A percentile compares a stretch with the other conserved stretches of the same genome.
Evolutionary conservation across 1,284 basidiomycete genomes (phyloP).

Genomic region (Thelephora terrestris): DNA sequence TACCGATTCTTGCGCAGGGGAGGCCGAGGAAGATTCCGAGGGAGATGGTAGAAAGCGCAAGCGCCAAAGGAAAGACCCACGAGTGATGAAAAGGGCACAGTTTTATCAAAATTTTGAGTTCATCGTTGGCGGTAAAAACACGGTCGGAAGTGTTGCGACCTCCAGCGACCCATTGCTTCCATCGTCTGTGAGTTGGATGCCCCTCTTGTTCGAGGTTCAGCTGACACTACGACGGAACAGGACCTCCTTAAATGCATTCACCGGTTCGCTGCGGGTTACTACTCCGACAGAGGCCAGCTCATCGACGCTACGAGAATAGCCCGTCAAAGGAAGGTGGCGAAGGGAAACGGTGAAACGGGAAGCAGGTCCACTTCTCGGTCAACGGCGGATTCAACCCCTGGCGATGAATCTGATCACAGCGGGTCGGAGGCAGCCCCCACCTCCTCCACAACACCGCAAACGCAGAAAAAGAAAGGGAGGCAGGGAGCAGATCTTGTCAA

Average conservation of each 20-base stretch:
- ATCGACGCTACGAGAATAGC: slow-evolving; percentile 38
- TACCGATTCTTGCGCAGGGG: neutral
- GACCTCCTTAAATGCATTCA: slow-evolving; percentile 65
- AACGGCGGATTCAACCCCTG: slow-evolving; percentile 12
- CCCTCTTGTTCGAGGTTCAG: neutral
- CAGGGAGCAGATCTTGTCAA: slow-evolving; percentile 19
- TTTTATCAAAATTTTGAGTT: slow-evolving; percentile 31
- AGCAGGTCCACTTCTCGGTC: slow-evolving; percentile 6
- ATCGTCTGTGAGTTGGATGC: neutral
- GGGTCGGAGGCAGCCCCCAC: slow-evolving; percentile 6
- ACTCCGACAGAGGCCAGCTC: slow-evolving; percentile 48
- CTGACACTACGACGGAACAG: slow-evolving; percentile 24
- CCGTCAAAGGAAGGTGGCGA: slow-evolving; percentile 31
- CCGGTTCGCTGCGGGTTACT: slow-evolving; percentile 52
- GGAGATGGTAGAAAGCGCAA: slow-evolving; percentile 14
- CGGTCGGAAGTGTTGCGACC: neutral
- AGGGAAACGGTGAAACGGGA: slow-evolving; percentile 10
- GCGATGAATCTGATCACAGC: slow-evolving; percentile 6
- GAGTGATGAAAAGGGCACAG: slow-evolving; percentile 27
- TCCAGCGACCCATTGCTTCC: slow-evolving; percentile 6
- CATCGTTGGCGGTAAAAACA: slow-evolving; percentile 12
- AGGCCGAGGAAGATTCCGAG: slow-evolving; percentile 12
- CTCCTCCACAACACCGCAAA: neutral
- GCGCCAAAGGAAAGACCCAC: slow-evolving; percentile 21
- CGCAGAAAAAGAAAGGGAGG: slow-evolving; percentile 4